Percentiles rank a stretch among this genome's conserved stretches.
Evolutionary conservation across 305 asterid species (phyloP).

Genomic region (Nicotiana rustica): DNA sequence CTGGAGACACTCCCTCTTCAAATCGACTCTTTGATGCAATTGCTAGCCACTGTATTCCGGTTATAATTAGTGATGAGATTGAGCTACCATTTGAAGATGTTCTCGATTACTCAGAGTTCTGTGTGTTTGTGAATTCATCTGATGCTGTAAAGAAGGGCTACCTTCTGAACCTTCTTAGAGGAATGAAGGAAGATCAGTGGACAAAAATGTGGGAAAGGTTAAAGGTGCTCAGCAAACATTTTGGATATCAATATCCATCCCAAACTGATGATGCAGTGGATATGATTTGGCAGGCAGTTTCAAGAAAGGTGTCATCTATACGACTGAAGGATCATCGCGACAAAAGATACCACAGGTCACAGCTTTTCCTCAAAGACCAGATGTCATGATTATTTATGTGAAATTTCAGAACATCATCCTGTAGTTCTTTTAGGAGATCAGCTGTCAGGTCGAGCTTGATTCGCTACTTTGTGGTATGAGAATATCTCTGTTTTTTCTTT

Average conservation of each 20-base stretch:
- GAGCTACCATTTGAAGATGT: constrained; percentile 87
- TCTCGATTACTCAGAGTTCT: constrained; percentile 78
- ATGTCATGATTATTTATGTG: background rate
- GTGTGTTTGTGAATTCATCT: constrained; percentile 63
- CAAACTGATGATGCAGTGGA: constrained; percentile 78
- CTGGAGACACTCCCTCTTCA: constrained; percentile 97
- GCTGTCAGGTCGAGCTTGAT: constrained; percentile 1
- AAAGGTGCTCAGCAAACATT: constrained; percentile 56
- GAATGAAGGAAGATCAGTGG: constrained; percentile 66
- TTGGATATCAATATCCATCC: constrained; percentile 81
- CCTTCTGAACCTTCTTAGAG: constrained; percentile 74
- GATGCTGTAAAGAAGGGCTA: constrained; percentile 75
- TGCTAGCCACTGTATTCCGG: constrained; percentile 86
- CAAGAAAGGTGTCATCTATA: constrained; percentile 55
- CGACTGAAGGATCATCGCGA: constrained; percentile 56
- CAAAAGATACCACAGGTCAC: constrained; percentile 66
- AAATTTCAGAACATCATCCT: background rate
- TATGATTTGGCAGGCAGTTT: constrained; percentile 91
- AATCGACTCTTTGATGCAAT: constrained; percentile 94
- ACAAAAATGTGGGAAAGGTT: constrained; percentile 78
- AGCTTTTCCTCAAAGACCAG: constrained; percentile 32
- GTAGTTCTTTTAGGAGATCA: constrained; percentile 7
- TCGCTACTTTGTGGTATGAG: background rate
- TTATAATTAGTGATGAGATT: constrained; percentile 87
- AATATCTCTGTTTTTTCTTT: background rate